Evolutionary conservation across 2,329 filamentous ascomycete genomes (phyloP).

Genomic region (Fusarium graminum): DNA sequence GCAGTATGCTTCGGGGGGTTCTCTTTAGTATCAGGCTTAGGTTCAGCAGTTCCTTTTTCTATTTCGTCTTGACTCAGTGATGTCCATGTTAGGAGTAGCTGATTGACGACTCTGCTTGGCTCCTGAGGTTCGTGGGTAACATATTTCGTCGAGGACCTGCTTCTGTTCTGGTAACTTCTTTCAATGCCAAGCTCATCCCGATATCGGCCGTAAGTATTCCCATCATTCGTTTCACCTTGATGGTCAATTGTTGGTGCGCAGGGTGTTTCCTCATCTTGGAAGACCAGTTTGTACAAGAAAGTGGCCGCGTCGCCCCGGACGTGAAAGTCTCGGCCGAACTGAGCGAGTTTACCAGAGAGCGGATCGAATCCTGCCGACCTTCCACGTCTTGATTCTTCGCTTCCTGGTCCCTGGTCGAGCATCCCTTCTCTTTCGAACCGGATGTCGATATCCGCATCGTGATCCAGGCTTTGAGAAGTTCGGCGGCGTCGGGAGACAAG

Average conservation of each 20-base stretch:
- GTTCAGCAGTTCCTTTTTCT: not conserved
- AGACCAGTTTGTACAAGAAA: constrained; percentile 31
- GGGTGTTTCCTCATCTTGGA: not conserved
- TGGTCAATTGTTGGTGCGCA: accelerated
- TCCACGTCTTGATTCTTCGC: not conserved
- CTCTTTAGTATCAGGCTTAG: not conserved
- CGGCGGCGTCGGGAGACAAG: not conserved
- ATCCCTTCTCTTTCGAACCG: no score
- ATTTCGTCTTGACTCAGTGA: constrained; percentile 25
- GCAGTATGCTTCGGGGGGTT: not conserved
- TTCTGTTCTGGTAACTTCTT: not conserved
- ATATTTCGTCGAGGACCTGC: not conserved
- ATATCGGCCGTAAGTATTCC: not conserved
- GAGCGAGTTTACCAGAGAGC: not conserved
- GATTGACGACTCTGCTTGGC: constrained; percentile 18
- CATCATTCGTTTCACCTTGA: no score
- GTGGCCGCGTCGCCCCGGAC: constrained; percentile 31
- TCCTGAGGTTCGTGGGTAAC: not conserved
- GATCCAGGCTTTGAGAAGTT: not conserved
- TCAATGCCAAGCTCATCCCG: not conserved
- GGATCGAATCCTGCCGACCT: constrained; percentile 3
- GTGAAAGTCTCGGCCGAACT: constrained; percentile 28
- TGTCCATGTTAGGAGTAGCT: constrained; percentile 27
- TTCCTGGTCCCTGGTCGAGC: no score
- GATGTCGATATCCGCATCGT: not conserved